These are phyloP conservation scores for Mortierella claussenii DNA, from an alignment of 192 early-diverging fungal genomes.

Conservation along the genomic window DNA sequence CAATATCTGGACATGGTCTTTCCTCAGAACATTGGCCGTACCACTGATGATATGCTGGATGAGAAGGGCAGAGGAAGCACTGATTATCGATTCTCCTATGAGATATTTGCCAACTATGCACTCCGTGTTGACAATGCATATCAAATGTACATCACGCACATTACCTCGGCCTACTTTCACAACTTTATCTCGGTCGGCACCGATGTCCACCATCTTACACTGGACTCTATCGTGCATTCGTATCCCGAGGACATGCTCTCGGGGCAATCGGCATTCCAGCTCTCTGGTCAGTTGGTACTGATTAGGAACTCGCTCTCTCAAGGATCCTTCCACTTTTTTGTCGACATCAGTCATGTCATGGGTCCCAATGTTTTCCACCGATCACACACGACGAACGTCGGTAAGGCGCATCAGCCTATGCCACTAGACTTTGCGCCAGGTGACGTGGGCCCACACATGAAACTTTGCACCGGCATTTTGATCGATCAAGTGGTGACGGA, in stretches of 20 bases:
- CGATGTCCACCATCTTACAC: conserved; percentile 40
- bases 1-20: conserved; percentile 53
- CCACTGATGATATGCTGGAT: conserved; percentile 44
- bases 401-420: conserved; percentile 28
- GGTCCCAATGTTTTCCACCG: conserved; percentile 59
- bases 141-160: conserved; percentile 52
- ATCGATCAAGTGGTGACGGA: conserved; percentile 51
- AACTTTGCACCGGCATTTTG: conserved; percentile 53
- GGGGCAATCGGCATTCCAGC: conserved; percentile 62
- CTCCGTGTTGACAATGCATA: conserved; percentile 46
- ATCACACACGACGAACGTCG: conserved; percentile 16
- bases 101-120: conserved; percentile 58
- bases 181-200: conserved; percentile 54
- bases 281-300: conserved; percentile 56
- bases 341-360: conserved; percentile 53
- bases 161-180: conserved; percentile 54
- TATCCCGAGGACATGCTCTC: conserved; percentile 50
- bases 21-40: conserved; percentile 42
- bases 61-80: conserved; percentile 50
- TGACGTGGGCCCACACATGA: conserved; percentile 61
- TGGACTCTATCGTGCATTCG: conserved; percentile 47
- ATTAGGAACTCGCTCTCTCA: conserved; percentile 53
- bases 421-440: conserved; percentile 40
- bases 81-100: conserved; percentile 58
- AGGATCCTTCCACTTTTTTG: conserved; percentile 56